These are phyloP conservation scores for Pholiota adiposa DNA, from an alignment of 1,284 basidiomycete genomes.

Conservation along the genomic window DNA sequence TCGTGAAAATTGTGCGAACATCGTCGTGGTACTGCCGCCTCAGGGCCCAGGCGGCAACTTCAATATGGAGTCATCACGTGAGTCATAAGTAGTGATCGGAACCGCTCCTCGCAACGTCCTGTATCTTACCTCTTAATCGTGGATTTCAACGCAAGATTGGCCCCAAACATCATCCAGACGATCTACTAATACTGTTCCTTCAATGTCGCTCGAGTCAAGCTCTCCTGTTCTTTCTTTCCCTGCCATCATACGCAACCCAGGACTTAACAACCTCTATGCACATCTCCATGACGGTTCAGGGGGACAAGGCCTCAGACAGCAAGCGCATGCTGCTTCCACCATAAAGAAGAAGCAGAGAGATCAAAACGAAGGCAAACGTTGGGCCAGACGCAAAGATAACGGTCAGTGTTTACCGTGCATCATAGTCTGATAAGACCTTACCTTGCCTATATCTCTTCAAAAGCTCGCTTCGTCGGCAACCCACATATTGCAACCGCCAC, in stretches of 20 bases:
- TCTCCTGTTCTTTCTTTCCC: constrained; percentile 63
- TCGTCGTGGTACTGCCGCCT: no score
- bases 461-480: constrained; percentile 73
- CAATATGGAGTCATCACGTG: no score
- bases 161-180: neutral
- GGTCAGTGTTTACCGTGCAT: constrained; percentile 43
- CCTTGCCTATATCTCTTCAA: constrained; percentile 9
- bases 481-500: constrained; percentile 67
- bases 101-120: no score
- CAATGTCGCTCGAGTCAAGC: neutral
- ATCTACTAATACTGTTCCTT: neutral
- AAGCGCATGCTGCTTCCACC: constrained; percentile 12
- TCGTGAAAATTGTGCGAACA: no score
- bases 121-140: no score
- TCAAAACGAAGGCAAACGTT: constrained; percentile 77
- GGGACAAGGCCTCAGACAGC: constrained; percentile 20
- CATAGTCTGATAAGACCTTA: neutral
- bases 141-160: no score
- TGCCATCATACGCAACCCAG: constrained; percentile 63
- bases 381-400: constrained; percentile 76
- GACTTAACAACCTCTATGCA: constrained; percentile 53
- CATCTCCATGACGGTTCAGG: constrained; percentile 42
- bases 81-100: no score
- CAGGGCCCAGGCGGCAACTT: no score
- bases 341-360: constrained; percentile 45